Base-by-base conservation (phyloP, 1,284 basidiomycete genomes). In the Malassezia vespertilionis region DNA sequence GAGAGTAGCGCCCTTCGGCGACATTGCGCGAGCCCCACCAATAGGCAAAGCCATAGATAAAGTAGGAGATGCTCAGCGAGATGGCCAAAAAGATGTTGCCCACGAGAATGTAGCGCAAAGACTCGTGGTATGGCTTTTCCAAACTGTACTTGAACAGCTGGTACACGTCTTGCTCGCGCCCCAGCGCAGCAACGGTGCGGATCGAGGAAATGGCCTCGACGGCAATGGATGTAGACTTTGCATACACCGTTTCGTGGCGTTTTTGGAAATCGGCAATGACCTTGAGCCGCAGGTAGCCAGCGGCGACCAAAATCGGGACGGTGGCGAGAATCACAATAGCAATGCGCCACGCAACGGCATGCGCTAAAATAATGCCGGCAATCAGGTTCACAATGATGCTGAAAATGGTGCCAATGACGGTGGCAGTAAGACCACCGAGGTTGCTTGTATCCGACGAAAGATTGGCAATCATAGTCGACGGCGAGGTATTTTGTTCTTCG, bases 21-120 rank as follows among this genome's bases (percentile, higher is more conserved):
- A 64, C 56, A 26, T 60, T 60, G 22, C 54, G 51, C 17, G 58
- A 60, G 20, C 62, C 62, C 60, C 60, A 64, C 58, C 58, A 64
- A 37, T 64, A 64, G 23, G 62, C 62, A 38, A 62, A 64, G 8
- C 56, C 60, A 33, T 64, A 60, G 37, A 63, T 56, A 44, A 63
- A 63, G 53, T 63, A 63, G 17, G 57, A 59, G 32, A 63, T 56
- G 35, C 61, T 63, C 32, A 64, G 43, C 22, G 62, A 57, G 5
- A 58, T 32, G 1, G 62, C 62, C 30, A 64, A 32, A 14, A 54
- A 62, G 11, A 60, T 40, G 31, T 64, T 61, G 28, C 60, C 62
- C 11, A 56, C 47, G 6, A 61, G 18, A 30, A 60, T 56, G 18
- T 64, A 57, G 2, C 60, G 53, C 44, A 56, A 40, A 15, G 42